Evolutionary conservation across 495 filamentous ascomycete species (phyloP).

Genomic region (Tuber indicum): DNA sequence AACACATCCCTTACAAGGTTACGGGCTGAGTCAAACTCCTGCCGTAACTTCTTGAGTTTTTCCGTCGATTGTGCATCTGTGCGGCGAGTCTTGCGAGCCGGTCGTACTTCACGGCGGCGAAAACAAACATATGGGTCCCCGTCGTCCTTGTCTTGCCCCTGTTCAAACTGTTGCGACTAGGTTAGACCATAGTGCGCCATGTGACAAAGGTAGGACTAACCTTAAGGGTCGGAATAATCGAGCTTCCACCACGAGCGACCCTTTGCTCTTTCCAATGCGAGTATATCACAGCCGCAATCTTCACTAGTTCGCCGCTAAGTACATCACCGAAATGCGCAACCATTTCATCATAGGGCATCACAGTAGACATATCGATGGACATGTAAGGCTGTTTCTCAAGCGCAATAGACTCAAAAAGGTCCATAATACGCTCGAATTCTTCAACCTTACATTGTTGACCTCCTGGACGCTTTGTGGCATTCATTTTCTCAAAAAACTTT

Average conservation of each 20-base stretch:
- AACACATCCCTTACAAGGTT: constrained; percentile 69
- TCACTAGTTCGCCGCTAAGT: constrained; percentile 58
- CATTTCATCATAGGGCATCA: constrained; percentile 74
- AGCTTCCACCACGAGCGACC: constrained; percentile 56
- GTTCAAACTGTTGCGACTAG: constrained; percentile 61
- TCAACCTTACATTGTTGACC: constrained; percentile 68
- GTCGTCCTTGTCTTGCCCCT: constrained; percentile 85
- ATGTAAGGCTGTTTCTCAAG: constrained; percentile 77
- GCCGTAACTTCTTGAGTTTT: constrained; percentile 83
- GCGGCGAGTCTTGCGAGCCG: constrained; percentile 87
- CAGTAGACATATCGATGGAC: constrained; percentile 73
- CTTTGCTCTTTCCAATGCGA: constrained; percentile 79
- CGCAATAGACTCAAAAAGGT: constrained; percentile 84
- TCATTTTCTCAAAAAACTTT: constrained; percentile 73
- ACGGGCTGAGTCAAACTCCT: constrained; percentile 83
- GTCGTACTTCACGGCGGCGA: constrained; percentile 87
- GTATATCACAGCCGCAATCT: constrained; percentile 80
- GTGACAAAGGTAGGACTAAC: constrained; percentile 43
- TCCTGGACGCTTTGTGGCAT: constrained; percentile 59
- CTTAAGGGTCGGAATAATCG: constrained; percentile 69
- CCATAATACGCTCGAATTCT: constrained; percentile 89
- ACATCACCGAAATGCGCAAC: constrained; percentile 66
- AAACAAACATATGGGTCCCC: constrained; percentile 97
- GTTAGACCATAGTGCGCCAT: constrained; percentile 2
- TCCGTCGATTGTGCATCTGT: constrained; percentile 90